phyloP scores from a whole-genome alignment of 495 filamentous ascomycete genomes.

The Echria macrotheca region DNA sequence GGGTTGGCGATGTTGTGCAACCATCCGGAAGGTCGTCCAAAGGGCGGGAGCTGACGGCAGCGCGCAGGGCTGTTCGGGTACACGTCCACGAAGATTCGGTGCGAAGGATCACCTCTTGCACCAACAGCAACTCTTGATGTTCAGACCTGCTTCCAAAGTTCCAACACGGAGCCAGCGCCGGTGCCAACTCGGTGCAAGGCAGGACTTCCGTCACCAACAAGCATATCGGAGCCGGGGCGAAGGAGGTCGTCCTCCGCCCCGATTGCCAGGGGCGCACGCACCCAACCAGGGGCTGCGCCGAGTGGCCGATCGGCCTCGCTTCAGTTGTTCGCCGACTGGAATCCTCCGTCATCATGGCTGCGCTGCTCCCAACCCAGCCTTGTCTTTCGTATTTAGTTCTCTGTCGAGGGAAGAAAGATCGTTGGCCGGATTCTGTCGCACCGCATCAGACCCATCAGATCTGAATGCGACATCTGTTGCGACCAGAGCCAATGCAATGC shows the following conservation, averaged over 20 bases:
- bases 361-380: not conserved
- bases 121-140: too few relatives aligned
- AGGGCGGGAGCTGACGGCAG: not conserved
- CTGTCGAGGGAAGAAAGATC: too few relatives aligned
- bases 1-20: not conserved
- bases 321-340: not conserved
- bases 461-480: not conserved
- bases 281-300: not conserved
- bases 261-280: not conserved
- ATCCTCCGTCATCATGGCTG: not conserved
- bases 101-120: not conserved
- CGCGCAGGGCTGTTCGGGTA: not conserved
- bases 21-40: not conserved
- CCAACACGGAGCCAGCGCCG: too few relatives aligned
- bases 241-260: not conserved
- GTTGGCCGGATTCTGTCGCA: too few relatives aligned
- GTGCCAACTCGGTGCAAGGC: too few relatives aligned
- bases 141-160: too few relatives aligned
- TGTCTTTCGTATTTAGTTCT: not conserved
- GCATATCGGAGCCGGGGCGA: not conserved
- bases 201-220: not conserved
- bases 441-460: not conserved
- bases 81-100: not conserved
- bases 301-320: not conserved
- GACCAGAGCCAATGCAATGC: slow-evolving; percentile 6